Evolutionary conservation across 257 asterid genomes (phyloP).

Genomic region (Rauvolfia tetraphylla): DNA sequence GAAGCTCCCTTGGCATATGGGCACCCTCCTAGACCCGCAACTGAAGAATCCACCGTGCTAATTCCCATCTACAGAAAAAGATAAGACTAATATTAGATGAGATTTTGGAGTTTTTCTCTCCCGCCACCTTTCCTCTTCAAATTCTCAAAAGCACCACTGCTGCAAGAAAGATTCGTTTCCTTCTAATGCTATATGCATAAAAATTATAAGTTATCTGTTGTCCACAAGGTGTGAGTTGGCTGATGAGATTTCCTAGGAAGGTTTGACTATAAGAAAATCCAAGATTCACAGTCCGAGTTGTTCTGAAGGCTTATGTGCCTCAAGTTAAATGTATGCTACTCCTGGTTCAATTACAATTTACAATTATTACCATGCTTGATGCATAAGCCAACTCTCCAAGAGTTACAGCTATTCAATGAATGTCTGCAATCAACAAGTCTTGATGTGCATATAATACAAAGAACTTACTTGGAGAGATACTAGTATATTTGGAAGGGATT

Average conservation of each 20-base stretch:
- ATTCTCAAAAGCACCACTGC: neutral
- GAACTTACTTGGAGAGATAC: constrained; percentile 82
- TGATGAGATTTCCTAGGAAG: neutral
- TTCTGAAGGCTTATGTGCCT: too few species aligned
- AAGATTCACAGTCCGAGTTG: too few species aligned
- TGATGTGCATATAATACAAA: neutral
- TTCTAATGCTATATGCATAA: neutral
- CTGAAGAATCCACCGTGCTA: constrained; percentile 81
- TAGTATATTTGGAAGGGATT: constrained; percentile 85
- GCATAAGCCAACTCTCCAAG: neutral
- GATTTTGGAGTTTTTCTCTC: neutral
- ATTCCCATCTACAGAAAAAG: constrained; percentile 75
- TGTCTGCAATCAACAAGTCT: neutral
- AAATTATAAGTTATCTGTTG: neutral
- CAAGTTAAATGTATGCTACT: too few species aligned
- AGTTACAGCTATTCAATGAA: neutral
- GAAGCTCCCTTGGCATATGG: constrained; percentile 94
- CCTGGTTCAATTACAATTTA: too few species aligned
- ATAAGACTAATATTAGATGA: neutral
- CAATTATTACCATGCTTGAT: constrained; percentile 3
- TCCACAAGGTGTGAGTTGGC: neutral
- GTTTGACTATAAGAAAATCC: too few species aligned
- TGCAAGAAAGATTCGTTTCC: neutral
- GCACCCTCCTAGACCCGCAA: constrained; percentile 88
- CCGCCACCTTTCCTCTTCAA: neutral